Evolutionary conservation across 1,284 basidiomycete species (phyloP).

Genomic region (Termitomyces sp.): DNA sequence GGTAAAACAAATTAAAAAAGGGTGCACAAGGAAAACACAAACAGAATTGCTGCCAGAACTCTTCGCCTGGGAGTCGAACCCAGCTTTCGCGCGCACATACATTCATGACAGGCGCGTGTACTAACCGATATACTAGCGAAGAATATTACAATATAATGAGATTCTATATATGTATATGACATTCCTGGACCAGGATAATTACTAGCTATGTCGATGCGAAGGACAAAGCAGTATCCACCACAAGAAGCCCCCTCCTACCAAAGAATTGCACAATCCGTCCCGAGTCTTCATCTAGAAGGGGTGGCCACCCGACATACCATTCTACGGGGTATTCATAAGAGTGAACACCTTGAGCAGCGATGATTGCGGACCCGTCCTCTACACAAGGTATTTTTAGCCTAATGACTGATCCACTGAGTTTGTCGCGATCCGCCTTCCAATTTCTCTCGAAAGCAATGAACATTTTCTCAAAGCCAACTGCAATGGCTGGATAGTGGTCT

Average conservation of each 20-base stretch:
- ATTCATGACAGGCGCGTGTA: too few relatives aligned
- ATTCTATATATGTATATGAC: too few relatives aligned
- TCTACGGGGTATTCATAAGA: slow-evolving; percentile 6
- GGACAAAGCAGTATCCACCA: slow-evolving; percentile 7
- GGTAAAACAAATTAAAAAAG: too few relatives aligned
- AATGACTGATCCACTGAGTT: slow-evolving; percentile 1
- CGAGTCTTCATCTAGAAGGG: slow-evolving; percentile 6
- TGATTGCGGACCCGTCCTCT: neutral
- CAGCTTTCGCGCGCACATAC: too few relatives aligned
- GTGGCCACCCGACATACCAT: slow-evolving; percentile 8
- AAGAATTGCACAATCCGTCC: slow-evolving; percentile 5
- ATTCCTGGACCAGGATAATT: too few relatives aligned
- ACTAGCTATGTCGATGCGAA: neutral
- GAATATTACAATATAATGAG: too few relatives aligned
- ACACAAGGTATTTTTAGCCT: slow-evolving; percentile 1
- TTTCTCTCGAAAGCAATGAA: slow-evolving; percentile 5
- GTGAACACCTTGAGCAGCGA: neutral
- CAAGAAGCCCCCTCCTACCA: slow-evolving; percentile 5
- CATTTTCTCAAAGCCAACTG: slow-evolving; percentile 9
- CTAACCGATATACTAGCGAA: too few relatives aligned
- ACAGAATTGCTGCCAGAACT: too few relatives aligned
- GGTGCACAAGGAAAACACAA: too few relatives aligned
- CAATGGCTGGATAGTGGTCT: slow-evolving; percentile 3
- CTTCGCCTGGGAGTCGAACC: too few relatives aligned
- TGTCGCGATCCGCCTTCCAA: neutral